phyloP scores from a whole-genome alignment of 306 rosid genomes.

The Ormosia emarginata region DNA sequence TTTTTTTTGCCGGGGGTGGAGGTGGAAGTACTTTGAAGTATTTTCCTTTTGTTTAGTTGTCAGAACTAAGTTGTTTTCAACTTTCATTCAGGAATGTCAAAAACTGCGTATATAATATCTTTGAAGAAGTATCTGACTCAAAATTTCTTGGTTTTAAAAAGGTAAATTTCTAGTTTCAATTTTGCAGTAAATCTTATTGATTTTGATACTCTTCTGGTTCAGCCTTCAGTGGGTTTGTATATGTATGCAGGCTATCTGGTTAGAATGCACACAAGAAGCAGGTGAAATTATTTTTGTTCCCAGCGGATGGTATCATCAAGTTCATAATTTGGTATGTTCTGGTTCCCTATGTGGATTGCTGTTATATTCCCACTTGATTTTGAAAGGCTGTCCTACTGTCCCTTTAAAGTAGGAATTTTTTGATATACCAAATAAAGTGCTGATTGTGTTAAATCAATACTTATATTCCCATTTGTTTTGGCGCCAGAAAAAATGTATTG shows the following conservation, averaged over 20 bases:
- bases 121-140: slow-evolving; percentile 64
- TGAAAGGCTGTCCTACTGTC: slow-evolving; percentile 3
- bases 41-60: slow-evolving; percentile 7
- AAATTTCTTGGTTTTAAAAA: slow-evolving; percentile 69
- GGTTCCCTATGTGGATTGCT: slow-evolving; percentile 1
- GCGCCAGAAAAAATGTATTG: not conserved
- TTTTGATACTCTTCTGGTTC: slow-evolving; percentile 20
- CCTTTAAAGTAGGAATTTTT: not conserved
- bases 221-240: slow-evolving; percentile 21
- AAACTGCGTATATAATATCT: slow-evolving; percentile 64
- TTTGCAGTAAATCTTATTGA: slow-evolving; percentile 12
- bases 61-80: slow-evolving; percentile 15
- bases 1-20: not conserved
- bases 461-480: not conserved
- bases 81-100: slow-evolving; percentile 67
- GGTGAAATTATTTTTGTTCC: slow-evolving; percentile 93
- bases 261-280: slow-evolving; percentile 86
- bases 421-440: not conserved
- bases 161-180: slow-evolving; percentile 45
- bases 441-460: not conserved
- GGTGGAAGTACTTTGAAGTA: not conserved
- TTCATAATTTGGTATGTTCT: slow-evolving; percentile 73
- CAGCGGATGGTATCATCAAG: slow-evolving; percentile 98
- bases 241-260: slow-evolving; percentile 67
- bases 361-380: not conserved